phyloP scores from a whole-genome alignment of 495 filamentous ascomycete species.

The Penicillium diatomitis region DNA sequence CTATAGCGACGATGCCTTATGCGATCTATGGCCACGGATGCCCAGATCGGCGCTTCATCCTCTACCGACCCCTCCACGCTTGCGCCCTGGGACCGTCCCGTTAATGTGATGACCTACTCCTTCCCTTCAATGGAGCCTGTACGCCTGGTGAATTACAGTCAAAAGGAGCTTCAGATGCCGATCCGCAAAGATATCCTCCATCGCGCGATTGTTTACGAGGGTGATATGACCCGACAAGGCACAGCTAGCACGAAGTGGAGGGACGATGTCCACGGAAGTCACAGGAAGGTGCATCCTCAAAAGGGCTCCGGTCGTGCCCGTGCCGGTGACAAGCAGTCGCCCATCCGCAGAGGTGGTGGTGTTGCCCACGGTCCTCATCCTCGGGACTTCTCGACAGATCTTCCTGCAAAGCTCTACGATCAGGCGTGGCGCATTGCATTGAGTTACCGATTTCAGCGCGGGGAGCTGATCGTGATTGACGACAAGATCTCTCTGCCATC shows the following conservation, averaged over 20 bases:
- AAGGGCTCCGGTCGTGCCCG: slow-evolving; percentile 80
- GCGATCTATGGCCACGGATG: slow-evolving; percentile 76
- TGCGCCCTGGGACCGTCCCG: slow-evolving; percentile 30
- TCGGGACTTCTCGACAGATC: slow-evolving; percentile 73
- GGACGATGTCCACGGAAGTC: slow-evolving; percentile 71
- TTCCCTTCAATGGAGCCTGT: slow-evolving; percentile 87
- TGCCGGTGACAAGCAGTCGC: slow-evolving; percentile 70
- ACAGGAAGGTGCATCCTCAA: slow-evolving; percentile 67
- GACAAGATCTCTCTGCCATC: slow-evolving; percentile 54
- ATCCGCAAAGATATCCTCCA: slow-evolving; percentile 89
- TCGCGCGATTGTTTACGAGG: slow-evolving; percentile 86
- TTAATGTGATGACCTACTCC: slow-evolving; percentile 74
- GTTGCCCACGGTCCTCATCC: slow-evolving; percentile 80
- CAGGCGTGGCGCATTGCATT: slow-evolving; percentile 92
- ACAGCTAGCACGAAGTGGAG: slow-evolving; percentile 81
- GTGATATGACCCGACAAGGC: slow-evolving; percentile 77
- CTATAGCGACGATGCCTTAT: slow-evolving; percentile 44
- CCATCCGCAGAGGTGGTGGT: slow-evolving; percentile 77
- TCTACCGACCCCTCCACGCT: slow-evolving; percentile 27
- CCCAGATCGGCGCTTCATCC: slow-evolving; percentile 14
- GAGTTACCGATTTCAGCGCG: slow-evolving; percentile 77
- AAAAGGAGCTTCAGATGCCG: slow-evolving; percentile 74
- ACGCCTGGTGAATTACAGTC: slow-evolving; percentile 67
- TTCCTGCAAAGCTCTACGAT: slow-evolving; percentile 89
- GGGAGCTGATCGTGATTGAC: slow-evolving; percentile 77